A percentile compares a stretch with the other conserved stretches of the same genome.
Evolutionary conservation across 345 rosid species (phyloP).

Genomic region (Acer yangbiense): DNA sequence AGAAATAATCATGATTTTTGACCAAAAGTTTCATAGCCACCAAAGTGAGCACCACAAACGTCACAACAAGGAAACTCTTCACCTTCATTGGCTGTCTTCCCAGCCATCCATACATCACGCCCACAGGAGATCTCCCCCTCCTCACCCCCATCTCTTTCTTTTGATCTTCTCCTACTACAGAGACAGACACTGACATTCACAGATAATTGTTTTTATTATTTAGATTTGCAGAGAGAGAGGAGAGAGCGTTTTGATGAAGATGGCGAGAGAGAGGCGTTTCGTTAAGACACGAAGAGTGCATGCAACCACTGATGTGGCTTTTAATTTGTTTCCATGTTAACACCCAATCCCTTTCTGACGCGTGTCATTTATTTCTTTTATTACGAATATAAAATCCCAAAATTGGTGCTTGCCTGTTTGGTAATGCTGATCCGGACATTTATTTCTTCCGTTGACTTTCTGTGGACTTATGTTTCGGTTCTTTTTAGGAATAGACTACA

Average conservation of each 20-base stretch:
- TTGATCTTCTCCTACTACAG: not conserved
- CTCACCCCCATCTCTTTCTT: slow-evolving; percentile 50
- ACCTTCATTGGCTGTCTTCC: slow-evolving; percentile 53
- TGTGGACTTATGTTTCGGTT: not conserved
- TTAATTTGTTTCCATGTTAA: slow-evolving; percentile 13
- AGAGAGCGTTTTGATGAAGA: not conserved
- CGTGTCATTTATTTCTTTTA: not conserved
- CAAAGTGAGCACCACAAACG: slow-evolving; percentile 30
- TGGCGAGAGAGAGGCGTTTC: slow-evolving; percentile 31
- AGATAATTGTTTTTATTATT: too few species aligned
- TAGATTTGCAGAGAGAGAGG: not conserved
- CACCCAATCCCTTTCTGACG: slow-evolving; percentile 17
- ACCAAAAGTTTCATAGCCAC: slow-evolving; percentile 41
- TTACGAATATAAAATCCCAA: not conserved
- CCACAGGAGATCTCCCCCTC: slow-evolving; percentile 48
- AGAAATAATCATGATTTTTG: slow-evolving; percentile 46
- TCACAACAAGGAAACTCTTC: slow-evolving; percentile 41
- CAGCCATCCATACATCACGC: slow-evolving; percentile 41
- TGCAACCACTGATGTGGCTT: slow-evolving; percentile 44
- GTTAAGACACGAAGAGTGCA: slow-evolving; percentile 50
- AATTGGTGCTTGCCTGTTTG: not conserved
- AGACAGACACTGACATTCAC: not conserved
- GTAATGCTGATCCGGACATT: slow-evolving; percentile 5
- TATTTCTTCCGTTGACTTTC: not conserved
- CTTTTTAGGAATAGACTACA: not conserved